Conservation (phyloP, 805 yeast species). For the Saturnispora sekii region DNA sequence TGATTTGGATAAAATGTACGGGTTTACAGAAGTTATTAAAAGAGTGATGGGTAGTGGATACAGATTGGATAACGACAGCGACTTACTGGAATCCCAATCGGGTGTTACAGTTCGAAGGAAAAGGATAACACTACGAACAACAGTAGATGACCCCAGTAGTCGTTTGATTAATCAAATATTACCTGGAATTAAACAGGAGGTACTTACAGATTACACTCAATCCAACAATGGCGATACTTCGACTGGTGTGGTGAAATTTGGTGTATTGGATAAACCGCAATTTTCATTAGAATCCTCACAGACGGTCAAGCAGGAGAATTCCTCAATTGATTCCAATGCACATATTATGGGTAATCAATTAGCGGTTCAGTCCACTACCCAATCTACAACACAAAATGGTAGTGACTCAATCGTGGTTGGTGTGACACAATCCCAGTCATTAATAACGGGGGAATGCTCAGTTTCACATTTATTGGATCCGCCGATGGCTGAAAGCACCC, state of each 20-base stretch:
- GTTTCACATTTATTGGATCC: neutral
- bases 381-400: too few relatives aligned
- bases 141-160: conserved; percentile 1
- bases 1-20: conserved; percentile 11
- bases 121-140: neutral
- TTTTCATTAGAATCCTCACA: too few relatives aligned
- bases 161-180: neutral
- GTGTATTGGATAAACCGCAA: too few relatives aligned
- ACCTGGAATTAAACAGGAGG: conserved; percentile 2
- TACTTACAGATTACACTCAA: neutral
- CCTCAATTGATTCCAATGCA: too few relatives aligned
- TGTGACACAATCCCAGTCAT: neutral
- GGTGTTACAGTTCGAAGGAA: neutral
- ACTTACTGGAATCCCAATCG: conserved; percentile 2
- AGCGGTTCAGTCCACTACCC: too few relatives aligned
- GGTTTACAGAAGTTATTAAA: conserved; percentile 6
- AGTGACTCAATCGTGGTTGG: neutral
- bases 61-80: conserved; percentile 2
- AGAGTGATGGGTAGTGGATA: neutral
- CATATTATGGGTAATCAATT: too few relatives aligned
- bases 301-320: neutral
- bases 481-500: conserved; percentile 5
- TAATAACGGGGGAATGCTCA: neutral
- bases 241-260: too few relatives aligned
- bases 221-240: neutral